These are phyloP conservation scores for Cicer yamashitae DNA, from an alignment of 306 rosid species.

Conservation along the genomic window DNA sequence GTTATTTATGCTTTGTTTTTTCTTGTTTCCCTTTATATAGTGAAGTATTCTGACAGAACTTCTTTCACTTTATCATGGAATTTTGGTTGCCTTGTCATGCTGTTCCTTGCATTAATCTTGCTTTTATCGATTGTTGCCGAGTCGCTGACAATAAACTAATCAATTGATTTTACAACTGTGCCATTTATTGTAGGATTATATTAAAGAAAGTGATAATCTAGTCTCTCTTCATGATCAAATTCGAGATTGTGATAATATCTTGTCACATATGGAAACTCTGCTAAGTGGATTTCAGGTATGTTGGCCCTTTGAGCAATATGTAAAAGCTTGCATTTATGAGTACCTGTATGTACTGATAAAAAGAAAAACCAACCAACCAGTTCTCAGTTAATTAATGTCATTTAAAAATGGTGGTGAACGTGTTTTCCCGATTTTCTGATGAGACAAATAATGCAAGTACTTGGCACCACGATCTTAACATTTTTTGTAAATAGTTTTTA, in stretches of 20 bases:
- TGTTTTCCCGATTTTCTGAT: conserved; percentile 8
- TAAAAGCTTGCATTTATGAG: conserved; percentile 24
- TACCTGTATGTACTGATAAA: conserved; percentile 18
- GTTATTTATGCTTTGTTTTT: conserved; percentile 8
- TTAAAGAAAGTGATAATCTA: conserved; percentile 91
- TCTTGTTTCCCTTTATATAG: not conserved
- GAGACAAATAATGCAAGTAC: not conserved
- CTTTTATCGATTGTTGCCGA: conserved; percentile 27
- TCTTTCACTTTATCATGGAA: conserved; percentile 21
- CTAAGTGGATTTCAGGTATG: conserved; percentile 94
- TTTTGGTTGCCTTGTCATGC: conserved; percentile 11
- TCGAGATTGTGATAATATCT: conserved; percentile 91
- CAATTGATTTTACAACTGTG: conserved; percentile 3
- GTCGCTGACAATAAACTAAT: conserved; percentile 21
- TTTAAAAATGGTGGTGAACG: conserved; percentile 1
- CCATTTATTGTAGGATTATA: conserved; percentile 76
- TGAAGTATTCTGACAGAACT: not conserved
- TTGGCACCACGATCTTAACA: conserved; percentile 1
- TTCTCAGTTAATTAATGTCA: conserved; percentile 12
- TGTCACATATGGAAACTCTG: conserved; percentile 98
- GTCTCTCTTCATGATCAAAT: conserved; percentile 98
- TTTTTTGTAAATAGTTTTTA: not conserved
- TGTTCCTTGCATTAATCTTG: conserved; percentile 7
- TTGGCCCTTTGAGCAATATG: conserved; percentile 42
- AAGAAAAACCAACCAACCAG: conserved; percentile 16